These are phyloP conservation scores for Thielaviopsis populi DNA, from an alignment of 2,329 filamentous ascomycete genomes.

Conservation along the genomic window DNA sequence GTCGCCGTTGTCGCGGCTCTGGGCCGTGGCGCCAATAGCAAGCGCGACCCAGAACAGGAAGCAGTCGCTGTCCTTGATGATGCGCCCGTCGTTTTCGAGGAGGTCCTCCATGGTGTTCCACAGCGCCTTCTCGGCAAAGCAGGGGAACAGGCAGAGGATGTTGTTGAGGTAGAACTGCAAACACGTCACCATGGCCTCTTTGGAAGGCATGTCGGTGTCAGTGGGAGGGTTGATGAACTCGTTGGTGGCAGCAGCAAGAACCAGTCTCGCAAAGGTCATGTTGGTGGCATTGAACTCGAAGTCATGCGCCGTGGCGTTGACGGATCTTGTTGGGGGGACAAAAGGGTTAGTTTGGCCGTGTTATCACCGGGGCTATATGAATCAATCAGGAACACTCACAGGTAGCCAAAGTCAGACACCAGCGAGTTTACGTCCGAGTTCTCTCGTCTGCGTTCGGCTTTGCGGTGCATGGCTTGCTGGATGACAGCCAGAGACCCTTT, in stretches of 20 bases:
- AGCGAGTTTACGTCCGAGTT: conserved; percentile 80
- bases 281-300: conserved; percentile 78
- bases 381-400: conserved; percentile 40
- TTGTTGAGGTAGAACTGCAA: conserved; percentile 76
- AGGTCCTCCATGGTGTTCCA: conserved; percentile 67
- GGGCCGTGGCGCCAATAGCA: conserved; percentile 61
- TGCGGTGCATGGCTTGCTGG: conserved; percentile 47
- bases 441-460: conserved; percentile 51
- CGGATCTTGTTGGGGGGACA: conserved; percentile 42
- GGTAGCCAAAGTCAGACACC: conserved; percentile 82
- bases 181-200: conserved; percentile 28
- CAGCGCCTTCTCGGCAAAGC: conserved; percentile 66
- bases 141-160: conserved; percentile 64
- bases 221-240: conserved; percentile 51
- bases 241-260: conserved; percentile 68
- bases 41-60: conserved; percentile 85
- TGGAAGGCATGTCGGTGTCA: conserved; percentile 50
- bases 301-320: conserved; percentile 87
- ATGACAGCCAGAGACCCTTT: conserved; percentile 49
- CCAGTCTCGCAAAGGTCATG: conserved; percentile 83
- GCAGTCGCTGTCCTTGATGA: conserved; percentile 54
- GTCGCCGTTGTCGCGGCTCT: conserved; percentile 55
- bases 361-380: neutral
- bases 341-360: neutral
- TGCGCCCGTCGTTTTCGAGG: conserved; percentile 52